Base-by-base conservation (phyloP, 108 stramenopile species). In the Schizochytrium sp. region DNA sequence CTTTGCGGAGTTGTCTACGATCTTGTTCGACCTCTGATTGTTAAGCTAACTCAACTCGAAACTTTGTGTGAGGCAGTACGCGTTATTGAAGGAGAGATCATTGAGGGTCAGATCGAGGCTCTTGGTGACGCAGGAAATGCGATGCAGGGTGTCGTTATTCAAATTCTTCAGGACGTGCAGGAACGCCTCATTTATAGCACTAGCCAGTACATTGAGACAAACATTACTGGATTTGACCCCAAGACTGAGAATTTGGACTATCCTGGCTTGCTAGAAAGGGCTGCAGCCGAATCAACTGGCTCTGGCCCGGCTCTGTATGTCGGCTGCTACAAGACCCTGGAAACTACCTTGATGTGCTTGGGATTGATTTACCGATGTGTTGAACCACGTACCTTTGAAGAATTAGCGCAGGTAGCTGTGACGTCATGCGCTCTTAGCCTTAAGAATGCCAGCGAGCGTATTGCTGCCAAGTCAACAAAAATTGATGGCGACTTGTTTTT, bases 101-200 rank as follows among this genome's bases (percentile, higher is more conserved):
- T 83, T 40, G 76, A 83, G 76, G 76, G 76, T 53, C 53, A 83
- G 2, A 55, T 55, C 13, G 76, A 83, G 50, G 53, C 53, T 40
- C 76, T 83, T 40, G 76, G 76, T 5, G 76, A 83, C 47, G 76
- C 76, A n/a, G 76, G 76, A 47, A 83, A 83, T 38, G 50, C 76
- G 1, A 10, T 83, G 50, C 47, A 83, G 50, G 76, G 49, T 28
- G 53, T 83, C 40, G 50, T 83, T n/a, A 40, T 83, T n/a, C 76
- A 83, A 42, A 83, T 83, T 42, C 76, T 83, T 38, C 76, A 83
- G 47, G 76, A 83, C 28, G 28, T 83, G 13, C 76, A 83, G 76
- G 76, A 83, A 3, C 47, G 76, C 17, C 76, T 83, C 76, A 83
- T 83, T 40, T 83, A 40, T 28, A 55, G 50, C 76, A 83, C 76